Evolutionary conservation across 139 green algal species (phyloP).

Genomic region (Axilococcus clingmanii): DNA sequence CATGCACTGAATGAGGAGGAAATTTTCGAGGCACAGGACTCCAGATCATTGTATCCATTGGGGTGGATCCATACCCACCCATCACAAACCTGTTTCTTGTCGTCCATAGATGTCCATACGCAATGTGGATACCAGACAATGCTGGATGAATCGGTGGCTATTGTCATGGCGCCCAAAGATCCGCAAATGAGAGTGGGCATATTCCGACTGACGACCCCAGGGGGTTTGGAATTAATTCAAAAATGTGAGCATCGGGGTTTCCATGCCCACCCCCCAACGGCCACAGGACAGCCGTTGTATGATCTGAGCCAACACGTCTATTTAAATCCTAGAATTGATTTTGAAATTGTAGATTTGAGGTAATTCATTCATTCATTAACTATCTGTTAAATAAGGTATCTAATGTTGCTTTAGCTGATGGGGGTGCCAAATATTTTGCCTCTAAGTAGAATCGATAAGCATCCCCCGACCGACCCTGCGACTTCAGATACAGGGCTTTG

Average conservation of each 20-base stretch:
- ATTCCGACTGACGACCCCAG: constrained; percentile 83
- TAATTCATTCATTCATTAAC: constrained; percentile 5
- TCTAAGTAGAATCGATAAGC: constrained; percentile 31
- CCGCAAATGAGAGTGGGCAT: constrained; percentile 61
- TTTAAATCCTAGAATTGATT: constrained; percentile 59
- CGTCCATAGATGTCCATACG: constrained; percentile 90
- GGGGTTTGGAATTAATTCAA: constrained; percentile 79
- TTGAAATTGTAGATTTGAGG: constrained; percentile 81
- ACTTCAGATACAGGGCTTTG: constrained; percentile 29
- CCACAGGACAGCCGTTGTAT: constrained; percentile 76
- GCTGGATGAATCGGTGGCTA: constrained; percentile 87
- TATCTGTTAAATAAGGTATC: constrained; percentile 10
- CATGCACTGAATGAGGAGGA: constrained; percentile 67
- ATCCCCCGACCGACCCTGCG: constrained; percentile 25
- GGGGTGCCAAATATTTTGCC: constrained; percentile 24
- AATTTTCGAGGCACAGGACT: constrained; percentile 68
- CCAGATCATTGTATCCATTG: constrained; percentile 67
- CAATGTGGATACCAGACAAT: constrained; percentile 86
- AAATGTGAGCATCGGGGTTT: constrained; percentile 78
- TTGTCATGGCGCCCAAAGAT: constrained; percentile 88
- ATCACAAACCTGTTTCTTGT: constrained; percentile 93
- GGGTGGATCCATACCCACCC: constrained; percentile 98
- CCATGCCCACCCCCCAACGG: constrained; percentile 64
- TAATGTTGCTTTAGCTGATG: constrained; percentile 7
- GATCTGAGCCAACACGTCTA: constrained; percentile 90